These are phyloP conservation scores for Oenanthe javanica DNA, from an alignment of 140 eudicot genomes.

Conservation along the genomic window DNA sequence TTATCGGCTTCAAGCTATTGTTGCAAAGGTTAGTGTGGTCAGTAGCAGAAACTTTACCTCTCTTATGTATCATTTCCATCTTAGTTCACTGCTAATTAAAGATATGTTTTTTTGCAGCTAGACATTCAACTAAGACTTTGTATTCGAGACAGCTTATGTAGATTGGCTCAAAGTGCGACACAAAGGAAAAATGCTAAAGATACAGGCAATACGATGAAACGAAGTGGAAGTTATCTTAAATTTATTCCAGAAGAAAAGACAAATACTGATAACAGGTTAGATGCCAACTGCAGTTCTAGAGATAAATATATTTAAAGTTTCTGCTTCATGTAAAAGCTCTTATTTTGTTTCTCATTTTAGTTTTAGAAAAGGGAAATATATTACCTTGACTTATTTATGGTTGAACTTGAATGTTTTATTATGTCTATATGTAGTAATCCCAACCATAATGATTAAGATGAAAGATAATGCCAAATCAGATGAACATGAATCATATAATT, in stretches of 20 bases:
- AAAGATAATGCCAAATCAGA: not conserved
- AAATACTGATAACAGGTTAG: constrained; percentile 47
- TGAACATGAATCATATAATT: not conserved
- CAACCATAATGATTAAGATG: not conserved
- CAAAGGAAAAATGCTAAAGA: constrained; percentile 48
- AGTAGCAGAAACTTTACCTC: not conserved
- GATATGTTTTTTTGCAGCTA: constrained; percentile 39
- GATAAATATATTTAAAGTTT: not conserved
- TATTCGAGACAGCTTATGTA: constrained; percentile 69
- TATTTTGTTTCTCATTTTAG: not conserved
- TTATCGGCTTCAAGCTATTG: constrained; percentile 48
- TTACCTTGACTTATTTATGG: not conserved
- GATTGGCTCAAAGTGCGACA: constrained; percentile 65
- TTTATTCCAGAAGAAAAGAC: constrained; percentile 29
- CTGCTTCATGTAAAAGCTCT: not conserved
- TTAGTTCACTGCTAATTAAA: constrained; percentile 6
- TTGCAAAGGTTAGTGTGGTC: constrained; percentile 37
- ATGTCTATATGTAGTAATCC: not conserved
- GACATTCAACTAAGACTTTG: constrained; percentile 47
- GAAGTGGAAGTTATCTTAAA: constrained; percentile 22
- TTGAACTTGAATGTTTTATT: not conserved
- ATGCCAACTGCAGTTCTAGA: not conserved
- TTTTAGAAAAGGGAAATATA: not conserved
- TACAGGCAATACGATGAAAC: constrained; percentile 26
- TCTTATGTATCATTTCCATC: not conserved